Conservation (phyloP, 176 grass and related monocot species). For the Echinochloa phyllopogon region DNA sequence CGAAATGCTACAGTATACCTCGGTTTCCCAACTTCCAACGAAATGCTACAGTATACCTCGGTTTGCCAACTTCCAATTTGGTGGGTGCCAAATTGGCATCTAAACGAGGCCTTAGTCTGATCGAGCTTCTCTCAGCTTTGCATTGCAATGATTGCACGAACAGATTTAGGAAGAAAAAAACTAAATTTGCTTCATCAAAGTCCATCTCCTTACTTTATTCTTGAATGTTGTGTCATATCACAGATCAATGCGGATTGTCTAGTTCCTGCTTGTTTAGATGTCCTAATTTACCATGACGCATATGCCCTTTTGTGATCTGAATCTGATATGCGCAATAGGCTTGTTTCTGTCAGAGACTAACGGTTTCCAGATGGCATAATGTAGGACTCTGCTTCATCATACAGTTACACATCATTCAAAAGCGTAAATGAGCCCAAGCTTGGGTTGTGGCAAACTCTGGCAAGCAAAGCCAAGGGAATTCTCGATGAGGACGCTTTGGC, state of each 20-base stretch:
- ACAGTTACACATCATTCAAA: slow-evolving; percentile 79
- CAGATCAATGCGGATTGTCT: neutral
- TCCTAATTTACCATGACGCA: neutral
- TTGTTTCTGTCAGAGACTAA: neutral
- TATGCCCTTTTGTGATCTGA: too few relatives aligned
- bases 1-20: too few relatives aligned
- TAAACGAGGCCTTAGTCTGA: neutral
- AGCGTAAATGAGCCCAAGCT: slow-evolving; percentile 72
- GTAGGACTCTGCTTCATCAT: slow-evolving; percentile 53
- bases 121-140: neutral
- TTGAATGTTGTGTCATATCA: neutral
- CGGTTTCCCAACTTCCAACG: too few relatives aligned
- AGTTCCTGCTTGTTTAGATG: neutral
- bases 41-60: too few relatives aligned
- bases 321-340: neutral
- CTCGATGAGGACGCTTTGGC: slow-evolving; percentile 64
- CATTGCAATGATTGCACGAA: neutral
- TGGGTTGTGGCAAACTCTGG: slow-evolving; percentile 68
- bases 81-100: too few relatives aligned
- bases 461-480: slow-evolving; percentile 78
- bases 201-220: neutral
- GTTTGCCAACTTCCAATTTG: too few relatives aligned
- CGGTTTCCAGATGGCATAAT: neutral
- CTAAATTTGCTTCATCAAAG: neutral
- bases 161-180: neutral